A percentile compares a stretch with the other conserved stretches of the same genome.
Evolutionary conservation across 306 rosid genomes (phyloP).

Genomic region (Vigna trinervia): DNA sequence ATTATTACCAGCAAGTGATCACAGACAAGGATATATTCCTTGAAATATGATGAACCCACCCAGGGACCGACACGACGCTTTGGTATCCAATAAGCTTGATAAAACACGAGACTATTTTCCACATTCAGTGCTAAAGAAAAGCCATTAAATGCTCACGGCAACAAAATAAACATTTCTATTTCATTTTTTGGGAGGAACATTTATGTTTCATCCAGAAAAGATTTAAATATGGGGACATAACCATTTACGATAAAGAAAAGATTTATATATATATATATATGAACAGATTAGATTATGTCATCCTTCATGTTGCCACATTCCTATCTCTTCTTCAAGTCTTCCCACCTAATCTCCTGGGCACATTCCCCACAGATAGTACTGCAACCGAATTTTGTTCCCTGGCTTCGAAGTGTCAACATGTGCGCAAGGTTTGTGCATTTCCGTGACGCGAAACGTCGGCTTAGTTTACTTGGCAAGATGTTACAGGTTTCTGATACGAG

Average conservation of each 20-base stretch:
- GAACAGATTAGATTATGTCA: constrained; percentile 42
- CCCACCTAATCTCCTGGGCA: constrained; percentile 89
- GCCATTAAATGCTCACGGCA: background rate
- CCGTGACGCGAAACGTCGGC: constrained; percentile 54
- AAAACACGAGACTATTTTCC: background rate
- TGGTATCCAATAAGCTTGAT: constrained; percentile 10
- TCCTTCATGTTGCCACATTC: constrained; percentile 45
- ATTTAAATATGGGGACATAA: constrained; percentile 8
- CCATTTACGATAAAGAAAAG: constrained; percentile 22
- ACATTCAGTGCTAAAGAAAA: background rate
- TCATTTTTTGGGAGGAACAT: constrained; percentile 18
- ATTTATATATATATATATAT: constrained; percentile 14
- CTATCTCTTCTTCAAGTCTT: constrained; percentile 63
- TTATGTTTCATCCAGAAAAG: constrained; percentile 38
- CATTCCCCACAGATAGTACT: constrained; percentile 93
- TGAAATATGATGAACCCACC: background rate
- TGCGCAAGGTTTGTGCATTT: constrained; percentile 92
- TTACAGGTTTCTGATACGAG: constrained; percentile 42
- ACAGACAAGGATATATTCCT: background rate
- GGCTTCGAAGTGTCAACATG: constrained; percentile 87
- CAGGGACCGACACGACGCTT: background rate
- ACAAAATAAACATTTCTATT: constrained; percentile 24
- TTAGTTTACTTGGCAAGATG: constrained; percentile 45
- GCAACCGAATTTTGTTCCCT: constrained; percentile 79
- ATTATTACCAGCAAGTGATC: background rate